Conservation (phyloP, 768 basidiomycete genomes). For the Tricholoma bakamatsutake region DNA sequence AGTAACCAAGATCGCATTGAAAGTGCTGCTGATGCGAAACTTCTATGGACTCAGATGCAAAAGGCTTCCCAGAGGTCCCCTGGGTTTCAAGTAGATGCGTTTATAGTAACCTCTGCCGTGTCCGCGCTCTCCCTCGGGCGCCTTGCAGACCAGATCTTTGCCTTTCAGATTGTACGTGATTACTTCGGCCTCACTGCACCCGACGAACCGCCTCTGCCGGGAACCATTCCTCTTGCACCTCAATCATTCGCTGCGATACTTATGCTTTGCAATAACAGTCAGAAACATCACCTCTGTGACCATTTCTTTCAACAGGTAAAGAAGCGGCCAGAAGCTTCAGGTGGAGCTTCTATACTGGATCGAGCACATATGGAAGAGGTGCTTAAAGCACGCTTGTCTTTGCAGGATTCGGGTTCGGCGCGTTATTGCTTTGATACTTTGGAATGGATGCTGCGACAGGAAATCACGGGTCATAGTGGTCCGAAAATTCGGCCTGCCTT, state of each 20-base stretch:
- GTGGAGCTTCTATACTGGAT: slow-evolving; percentile 38
- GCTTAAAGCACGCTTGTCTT: slow-evolving; percentile 45
- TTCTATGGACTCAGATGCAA: slow-evolving; percentile 64
- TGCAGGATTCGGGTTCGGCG: slow-evolving; percentile 34
- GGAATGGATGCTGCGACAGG: slow-evolving; percentile 64
- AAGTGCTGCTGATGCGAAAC: slow-evolving; percentile 60
- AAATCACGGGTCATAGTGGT: slow-evolving; percentile 38
- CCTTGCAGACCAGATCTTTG: slow-evolving; percentile 56
- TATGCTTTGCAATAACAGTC: slow-evolving; percentile 44
- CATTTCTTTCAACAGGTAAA: slow-evolving; percentile 59
- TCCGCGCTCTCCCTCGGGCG: slow-evolving; percentile 51
- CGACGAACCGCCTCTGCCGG: slow-evolving; percentile 32
- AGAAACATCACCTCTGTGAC: slow-evolving; percentile 40
- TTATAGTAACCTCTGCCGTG: slow-evolving; percentile 46
- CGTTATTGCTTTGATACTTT: slow-evolving; percentile 50
- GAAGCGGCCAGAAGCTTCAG: slow-evolving; percentile 32
- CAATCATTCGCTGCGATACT: slow-evolving; percentile 51
- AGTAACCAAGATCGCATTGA: slow-evolving; percentile 23
- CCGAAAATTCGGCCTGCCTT: slow-evolving; percentile 41
- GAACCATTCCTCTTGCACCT: slow-evolving; percentile 35
- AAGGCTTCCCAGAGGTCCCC: slow-evolving; percentile 42
- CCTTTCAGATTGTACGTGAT: slow-evolving; percentile 55
- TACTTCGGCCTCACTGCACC: slow-evolving; percentile 56
- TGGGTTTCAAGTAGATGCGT: slow-evolving; percentile 46
- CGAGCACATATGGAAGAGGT: slow-evolving; percentile 56